Evolutionary conservation across 208 protist genomes (phyloP).

Genomic region (Porcisia hertigi): DNA sequence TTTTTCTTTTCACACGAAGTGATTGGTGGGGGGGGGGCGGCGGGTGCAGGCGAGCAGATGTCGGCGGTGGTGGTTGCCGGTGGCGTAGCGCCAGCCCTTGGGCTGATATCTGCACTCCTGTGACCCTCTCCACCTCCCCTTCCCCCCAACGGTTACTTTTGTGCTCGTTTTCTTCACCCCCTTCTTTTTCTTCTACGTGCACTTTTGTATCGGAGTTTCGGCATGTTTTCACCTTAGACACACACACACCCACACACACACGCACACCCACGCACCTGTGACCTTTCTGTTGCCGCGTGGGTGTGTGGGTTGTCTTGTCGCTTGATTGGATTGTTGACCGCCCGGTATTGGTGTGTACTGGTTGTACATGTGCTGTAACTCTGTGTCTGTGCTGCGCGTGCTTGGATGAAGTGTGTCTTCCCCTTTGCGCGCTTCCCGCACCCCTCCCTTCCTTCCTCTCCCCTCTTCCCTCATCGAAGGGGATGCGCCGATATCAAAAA

Average conservation of each 20-base stretch:
- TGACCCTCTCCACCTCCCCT: too few species aligned
- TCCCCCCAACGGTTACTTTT: too few species aligned
- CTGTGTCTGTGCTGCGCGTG: too few species aligned
- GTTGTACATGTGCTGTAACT: too few species aligned
- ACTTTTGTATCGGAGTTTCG: not conserved
- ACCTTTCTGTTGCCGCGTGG: not conserved
- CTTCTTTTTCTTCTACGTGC: not conserved
- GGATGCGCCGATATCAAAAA: too few species aligned
- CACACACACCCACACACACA: constrained; percentile 9
- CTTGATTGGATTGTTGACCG: too few species aligned
- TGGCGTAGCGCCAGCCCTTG: not conserved
- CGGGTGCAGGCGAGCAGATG: not conserved
- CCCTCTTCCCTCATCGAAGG: not conserved
- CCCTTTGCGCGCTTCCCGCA: not conserved
- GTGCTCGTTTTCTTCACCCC: not conserved
- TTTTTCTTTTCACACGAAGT: not conserved
- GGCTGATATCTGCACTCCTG: too few species aligned
- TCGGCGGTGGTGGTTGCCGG: not conserved
- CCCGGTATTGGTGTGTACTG: too few species aligned
- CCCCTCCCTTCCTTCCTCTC: not conserved
- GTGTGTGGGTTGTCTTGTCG: not conserved
- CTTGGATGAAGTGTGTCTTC: not conserved
- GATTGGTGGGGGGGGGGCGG: not conserved
- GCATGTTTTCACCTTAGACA: not conserved
- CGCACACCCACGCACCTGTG: not conserved